Conservation (phyloP, 768 basidiomycete species). For the Russula lepida region DNA sequence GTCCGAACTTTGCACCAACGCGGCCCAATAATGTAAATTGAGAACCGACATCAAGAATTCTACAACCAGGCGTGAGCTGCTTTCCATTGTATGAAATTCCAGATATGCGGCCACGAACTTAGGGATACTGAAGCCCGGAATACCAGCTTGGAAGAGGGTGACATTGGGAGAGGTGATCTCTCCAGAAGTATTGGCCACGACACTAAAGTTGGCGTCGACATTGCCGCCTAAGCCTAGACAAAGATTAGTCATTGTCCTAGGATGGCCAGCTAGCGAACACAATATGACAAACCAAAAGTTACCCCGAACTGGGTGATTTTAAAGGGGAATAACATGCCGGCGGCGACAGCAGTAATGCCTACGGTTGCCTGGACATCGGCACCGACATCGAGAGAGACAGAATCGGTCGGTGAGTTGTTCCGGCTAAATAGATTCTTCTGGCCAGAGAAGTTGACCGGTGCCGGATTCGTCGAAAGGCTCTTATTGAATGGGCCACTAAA, state of each 20-base stretch:
- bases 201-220: background rate
- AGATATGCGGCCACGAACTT: background rate
- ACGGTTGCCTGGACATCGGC: background rate
- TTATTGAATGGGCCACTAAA: background rate
- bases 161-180: background rate
- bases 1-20: background rate
- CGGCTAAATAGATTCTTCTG: background rate
- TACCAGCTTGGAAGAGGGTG: background rate
- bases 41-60: background rate
- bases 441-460: background rate
- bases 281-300: background rate
- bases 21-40: background rate
- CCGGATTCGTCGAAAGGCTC: background rate
- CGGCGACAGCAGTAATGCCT: conserved; percentile 1
- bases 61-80: background rate
- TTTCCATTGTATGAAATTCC: background rate
- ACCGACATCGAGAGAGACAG: conserved; percentile 1
- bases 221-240: background rate
- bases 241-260: background rate
- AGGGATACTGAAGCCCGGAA: background rate
- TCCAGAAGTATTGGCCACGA: background rate
- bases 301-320: conserved; percentile 2
- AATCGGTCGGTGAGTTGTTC: background rate
- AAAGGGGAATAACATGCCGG: conserved; percentile 7
- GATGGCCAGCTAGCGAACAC: background rate